Evolutionary conservation across 2,329 filamentous ascomycete genomes (phyloP), one percentile per base, ranked within the genome.

Genomic region (Aspergillus unguis): DNA sequence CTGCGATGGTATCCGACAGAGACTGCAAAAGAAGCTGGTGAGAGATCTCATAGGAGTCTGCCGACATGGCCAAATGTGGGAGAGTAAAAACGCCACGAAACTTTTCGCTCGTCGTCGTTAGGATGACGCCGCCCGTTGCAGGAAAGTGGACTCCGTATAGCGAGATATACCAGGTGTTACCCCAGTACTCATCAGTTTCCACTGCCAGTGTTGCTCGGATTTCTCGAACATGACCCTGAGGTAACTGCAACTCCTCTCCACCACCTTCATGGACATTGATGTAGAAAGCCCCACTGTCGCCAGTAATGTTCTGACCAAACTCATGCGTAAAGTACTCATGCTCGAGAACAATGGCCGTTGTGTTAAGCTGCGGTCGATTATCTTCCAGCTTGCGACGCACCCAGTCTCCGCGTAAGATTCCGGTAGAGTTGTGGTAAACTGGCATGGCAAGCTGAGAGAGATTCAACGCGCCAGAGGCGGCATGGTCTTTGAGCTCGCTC

Each of bases 31-130:
- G 77, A 11, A 95, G 74, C 46, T 76, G 75, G 64, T 74, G 86
- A 69, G 73, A 84, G 78, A 55, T 81, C 78, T 64, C 70, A 61
- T 82, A 86, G 2, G 77, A 74, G 51, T 76, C 72, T 25, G 75
- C 65, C 5, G 79, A 81, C 11, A 89, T 80, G 0, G 88, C 79
- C 47, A 99, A 80, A 70, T 97, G 91, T 27, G 94, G 92, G 43
- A 97, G 75, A 2, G 86, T 88, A 68, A 95, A 95, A 51, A 97
- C 86, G 40, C 94, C 92, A n/a, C 87, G 84, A 65, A 94, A 94
- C 75, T 95, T 96, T 66, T 96, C 88, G 70, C 91, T 96, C 44
- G 91, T 92, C 0, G 92, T 96, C 1, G 87, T 89, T 66, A 97
- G 75, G 33, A 97, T 75, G 45, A 94, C 83, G 10, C 85, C 82